These are phyloP conservation scores for Carex littledalei DNA, from an alignment of 176 grass and related monocot species.

Conservation along the genomic window DNA sequence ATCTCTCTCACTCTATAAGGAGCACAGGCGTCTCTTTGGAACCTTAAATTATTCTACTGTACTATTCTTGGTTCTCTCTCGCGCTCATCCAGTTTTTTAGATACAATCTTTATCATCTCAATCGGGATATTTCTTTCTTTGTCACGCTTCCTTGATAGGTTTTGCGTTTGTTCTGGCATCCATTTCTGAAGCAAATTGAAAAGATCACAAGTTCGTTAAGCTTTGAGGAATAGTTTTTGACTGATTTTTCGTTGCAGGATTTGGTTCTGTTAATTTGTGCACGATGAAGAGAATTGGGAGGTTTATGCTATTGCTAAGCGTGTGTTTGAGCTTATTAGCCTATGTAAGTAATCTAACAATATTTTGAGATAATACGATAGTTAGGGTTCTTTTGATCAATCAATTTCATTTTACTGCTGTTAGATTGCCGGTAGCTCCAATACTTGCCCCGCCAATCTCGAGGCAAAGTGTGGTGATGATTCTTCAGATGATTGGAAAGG, in stretches of 20 bases:
- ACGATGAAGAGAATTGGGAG: slow-evolving; percentile 37
- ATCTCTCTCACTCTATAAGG: not conserved
- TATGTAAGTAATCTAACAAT: slow-evolving; percentile 32
- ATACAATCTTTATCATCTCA: not conserved
- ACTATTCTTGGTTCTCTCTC: not conserved
- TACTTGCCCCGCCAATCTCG: slow-evolving; percentile 57
- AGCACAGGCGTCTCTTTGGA: not conserved
- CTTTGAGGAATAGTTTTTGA: not conserved
- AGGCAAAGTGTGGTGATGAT: slow-evolving; percentile 37
- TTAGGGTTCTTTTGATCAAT: not conserved
- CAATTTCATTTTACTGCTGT: not conserved
- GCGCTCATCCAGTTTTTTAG: not conserved
- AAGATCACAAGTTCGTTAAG: not conserved
- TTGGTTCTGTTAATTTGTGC: not conserved
- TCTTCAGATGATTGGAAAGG: slow-evolving; percentile 55
- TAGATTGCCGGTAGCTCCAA: slow-evolving; percentile 33
- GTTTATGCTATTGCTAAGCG: slow-evolving; percentile 25
- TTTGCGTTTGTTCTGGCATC: not conserved
- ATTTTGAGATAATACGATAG: not conserved
- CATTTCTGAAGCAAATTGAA: not conserved
- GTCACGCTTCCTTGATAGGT: not conserved
- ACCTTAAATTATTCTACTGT: not conserved
- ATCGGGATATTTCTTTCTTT: not conserved
- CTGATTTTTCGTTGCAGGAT: not conserved
- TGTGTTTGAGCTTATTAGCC: slow-evolving; percentile 26